These are phyloP conservation scores for Astragalus glycyphyllos DNA, from an alignment of 306 rosid species.

Conservation along the genomic window DNA sequence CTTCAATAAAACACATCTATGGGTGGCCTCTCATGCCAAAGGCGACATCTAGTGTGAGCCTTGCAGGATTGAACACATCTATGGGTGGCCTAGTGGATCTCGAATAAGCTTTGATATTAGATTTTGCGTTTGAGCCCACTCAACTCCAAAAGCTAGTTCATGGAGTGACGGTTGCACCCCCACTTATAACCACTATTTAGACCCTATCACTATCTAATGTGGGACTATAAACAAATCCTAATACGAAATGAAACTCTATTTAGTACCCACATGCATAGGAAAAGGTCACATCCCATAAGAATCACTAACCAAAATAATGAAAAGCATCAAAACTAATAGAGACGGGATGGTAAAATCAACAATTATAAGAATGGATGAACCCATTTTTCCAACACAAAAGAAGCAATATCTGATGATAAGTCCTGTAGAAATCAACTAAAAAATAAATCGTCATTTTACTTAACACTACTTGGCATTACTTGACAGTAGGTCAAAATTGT, in stretches of 20 bases:
- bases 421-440: neutral
- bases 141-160: too few relatives aligned
- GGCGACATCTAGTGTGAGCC: too few relatives aligned
- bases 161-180: too few relatives aligned
- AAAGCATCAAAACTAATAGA: neutral
- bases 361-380: neutral
- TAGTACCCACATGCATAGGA: conserved; percentile 5
- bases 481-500: neutral
- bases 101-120: too few relatives aligned
- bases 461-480: neutral
- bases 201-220: too few relatives aligned
- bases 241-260: neutral
- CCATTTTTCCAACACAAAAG: neutral
- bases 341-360: neutral
- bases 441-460: neutral
- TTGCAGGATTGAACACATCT: too few relatives aligned
- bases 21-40: too few relatives aligned
- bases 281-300: neutral
- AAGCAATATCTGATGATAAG: conserved; percentile 1
- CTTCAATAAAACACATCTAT: too few relatives aligned
- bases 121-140: too few relatives aligned
- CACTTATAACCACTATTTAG: too few relatives aligned
- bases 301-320: conserved; percentile 32
- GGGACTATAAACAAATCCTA: neutral
- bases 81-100: too few relatives aligned